Evolutionary conservation across 2,329 filamentous ascomycete species (phyloP), one percentile per base, ranked within the genome.

Genomic region (Microcyclosporella mali): DNA sequence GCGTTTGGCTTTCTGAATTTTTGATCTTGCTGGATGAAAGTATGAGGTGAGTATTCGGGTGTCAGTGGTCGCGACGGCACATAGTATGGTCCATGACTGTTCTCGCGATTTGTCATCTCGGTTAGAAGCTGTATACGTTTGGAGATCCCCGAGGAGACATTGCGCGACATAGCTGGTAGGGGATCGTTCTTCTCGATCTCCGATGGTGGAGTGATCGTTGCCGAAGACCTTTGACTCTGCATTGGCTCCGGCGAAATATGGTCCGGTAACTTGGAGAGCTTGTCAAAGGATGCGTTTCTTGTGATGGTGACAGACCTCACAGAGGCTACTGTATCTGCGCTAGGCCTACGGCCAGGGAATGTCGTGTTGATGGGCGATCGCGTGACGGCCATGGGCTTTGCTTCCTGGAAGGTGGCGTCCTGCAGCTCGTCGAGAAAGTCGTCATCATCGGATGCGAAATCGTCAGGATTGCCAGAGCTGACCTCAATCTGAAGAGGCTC

Each of bases 71-170:
- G 37, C n/a, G 42, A 37, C 17, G 47, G 46, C 14, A 48, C 36
- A 10, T 18, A 39, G 51, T n/a, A 25, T 51, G 38, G 15, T n/a
- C n/a, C 51, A 36, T n/a, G 21, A 37, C 19, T 3, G 52, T 41
- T 38, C 48, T 59, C 17, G 45, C 30, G 14, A 58, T 58, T 36
- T 49, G 51, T 53, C 25, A 92, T 75, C 64, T 88, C 89, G 61
- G 95, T 86, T 40, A 98, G 72, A 6, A 89, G 88, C 65, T 95
- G 94, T 63, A 97, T 97, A 32, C 92, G 83, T 63, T 90, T 87
- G 2, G 90, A 94, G 47, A 98, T 95, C 54, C 87, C 88, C 7
- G 85, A 88, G 6, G 88, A 89, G 17, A 97, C 78, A 57, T 86
- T 92, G 52, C 82, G 75, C 62, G 89, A 94, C 62, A 53, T 39